Base-by-base conservation (phyloP, 768 basidiomycete species). In the Crassisporium funariophilum region DNA sequence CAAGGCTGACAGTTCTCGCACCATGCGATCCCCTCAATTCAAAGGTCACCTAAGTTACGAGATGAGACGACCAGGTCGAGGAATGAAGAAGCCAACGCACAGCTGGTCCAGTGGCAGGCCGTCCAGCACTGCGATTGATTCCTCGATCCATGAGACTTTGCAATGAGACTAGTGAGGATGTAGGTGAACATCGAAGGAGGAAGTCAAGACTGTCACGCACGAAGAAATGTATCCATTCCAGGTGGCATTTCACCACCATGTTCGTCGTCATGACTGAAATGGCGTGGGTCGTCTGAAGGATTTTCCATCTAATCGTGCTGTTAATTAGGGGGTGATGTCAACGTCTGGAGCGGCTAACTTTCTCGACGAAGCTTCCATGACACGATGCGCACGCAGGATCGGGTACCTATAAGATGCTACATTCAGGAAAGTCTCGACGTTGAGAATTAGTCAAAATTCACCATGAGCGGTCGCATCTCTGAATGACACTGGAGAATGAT, bases 381-480 rank as follows among this genome's bases (percentile, higher is more conserved):
- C 92, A 95, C 17, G 84, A 86, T 39, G 91, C 82, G 64, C 92
- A 95, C 35, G 84, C 79, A 10, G 90, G 88, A 69, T 91, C 80
- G 31, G 90, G 90, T 3, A 82, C 77, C 90, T 92, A 60, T 17
- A 41, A 22, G 17, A 19, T 37, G 50, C 57, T 40, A 47, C 40
- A 46, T 47, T 19, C 22, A 42, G 48, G 16, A 22, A 7, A 38
- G 38, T 42, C 43, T 35, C 33, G 35, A 21, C 20, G 15, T 20
- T 44, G 25, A 34, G 12, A 24, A 48, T 16, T 39, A 25, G 4
- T 33, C n/a, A n/a, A n/a, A n/a, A 58, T 74, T 31, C 54, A 91
- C 90, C 87, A 88, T 91, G 36, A 93, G 69, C 1, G 92, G 91
- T 42, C 86, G 72, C 90, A 91, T 94, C 69, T 95, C 90, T 43